phyloP scores from a whole-genome alignment of 192 early-diverging fungal genomes.

The Geranomyces michiganensis region DNA sequence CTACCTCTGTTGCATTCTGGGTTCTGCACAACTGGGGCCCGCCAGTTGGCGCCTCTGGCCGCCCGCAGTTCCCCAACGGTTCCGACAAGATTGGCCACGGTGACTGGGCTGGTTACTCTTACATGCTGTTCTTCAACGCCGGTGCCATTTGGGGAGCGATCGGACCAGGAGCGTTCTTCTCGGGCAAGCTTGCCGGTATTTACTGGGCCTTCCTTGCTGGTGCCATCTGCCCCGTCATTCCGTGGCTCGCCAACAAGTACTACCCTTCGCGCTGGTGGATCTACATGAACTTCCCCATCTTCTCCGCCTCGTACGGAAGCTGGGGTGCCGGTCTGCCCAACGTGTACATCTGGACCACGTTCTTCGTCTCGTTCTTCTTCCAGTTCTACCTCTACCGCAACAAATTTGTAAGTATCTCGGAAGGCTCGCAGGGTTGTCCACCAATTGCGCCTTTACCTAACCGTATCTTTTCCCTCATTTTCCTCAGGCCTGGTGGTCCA shows the following conservation, averaged over 20 bases:
- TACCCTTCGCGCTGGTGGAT: slow-evolving; percentile 31
- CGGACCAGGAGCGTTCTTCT: slow-evolving; percentile 66
- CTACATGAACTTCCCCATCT: slow-evolving; percentile 58
- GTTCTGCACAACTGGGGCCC: slow-evolving; percentile 30
- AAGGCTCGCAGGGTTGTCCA: slow-evolving; percentile 51
- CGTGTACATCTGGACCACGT: slow-evolving; percentile 27
- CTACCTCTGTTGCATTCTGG: slow-evolving; percentile 29
- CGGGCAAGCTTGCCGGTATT: slow-evolving; percentile 32
- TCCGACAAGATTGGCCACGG: slow-evolving; percentile 14
- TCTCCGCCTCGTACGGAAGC: slow-evolving; percentile 12
- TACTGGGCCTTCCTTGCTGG: slow-evolving; percentile 43
- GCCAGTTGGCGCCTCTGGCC: neutral
- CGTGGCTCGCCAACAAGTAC: slow-evolving; percentile 46
- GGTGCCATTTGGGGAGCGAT: slow-evolving; percentile 79
- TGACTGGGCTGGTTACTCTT: slow-evolving; percentile 31
- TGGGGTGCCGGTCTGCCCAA: slow-evolving; percentile 12
- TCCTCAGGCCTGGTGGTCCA: slow-evolving; percentile 15
- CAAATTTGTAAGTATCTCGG: slow-evolving; percentile 21
- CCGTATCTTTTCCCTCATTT: neutral
- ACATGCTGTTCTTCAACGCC: slow-evolving; percentile 67
- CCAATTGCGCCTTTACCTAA: neutral
- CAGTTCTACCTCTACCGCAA: slow-evolving; percentile 57
- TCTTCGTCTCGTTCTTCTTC: slow-evolving; percentile 47
- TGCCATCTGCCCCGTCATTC: slow-evolving; percentile 41
- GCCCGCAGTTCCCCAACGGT: no score